Evolutionary conservation across 129 eudicot species (phyloP).

Genomic region (Ambrosia trifida): DNA sequence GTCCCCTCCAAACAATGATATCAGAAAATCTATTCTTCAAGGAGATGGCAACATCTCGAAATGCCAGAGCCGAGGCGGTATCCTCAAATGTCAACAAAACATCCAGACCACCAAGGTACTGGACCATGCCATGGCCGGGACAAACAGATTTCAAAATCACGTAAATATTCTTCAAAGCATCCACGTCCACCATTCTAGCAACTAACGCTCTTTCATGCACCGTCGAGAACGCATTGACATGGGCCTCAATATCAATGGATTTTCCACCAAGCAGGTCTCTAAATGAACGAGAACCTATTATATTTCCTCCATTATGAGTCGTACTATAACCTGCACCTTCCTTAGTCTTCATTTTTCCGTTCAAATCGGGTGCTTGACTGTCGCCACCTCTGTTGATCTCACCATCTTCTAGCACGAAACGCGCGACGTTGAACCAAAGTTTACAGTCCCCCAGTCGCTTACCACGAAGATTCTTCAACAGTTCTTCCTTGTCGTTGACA

Average conservation of each 20-base stretch:
- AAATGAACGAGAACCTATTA: background rate
- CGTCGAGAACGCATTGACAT: background rate
- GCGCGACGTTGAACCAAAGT: no score
- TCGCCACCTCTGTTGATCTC: background rate
- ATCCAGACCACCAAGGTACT: background rate
- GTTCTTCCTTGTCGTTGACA: no score
- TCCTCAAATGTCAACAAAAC: background rate
- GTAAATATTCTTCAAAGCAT: no score
- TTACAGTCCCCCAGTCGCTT: no score
- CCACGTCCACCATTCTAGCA: no score
- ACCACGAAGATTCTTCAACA: no score
- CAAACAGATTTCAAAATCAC: background rate
- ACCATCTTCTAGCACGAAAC: no score
- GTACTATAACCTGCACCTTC: background rate
- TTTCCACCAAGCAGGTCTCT: background rate
- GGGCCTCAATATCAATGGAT: background rate
- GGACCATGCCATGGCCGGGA: background rate
- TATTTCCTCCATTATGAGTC: background rate
- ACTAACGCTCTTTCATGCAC: background rate
- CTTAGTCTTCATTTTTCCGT: background rate
- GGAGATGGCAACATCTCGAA: background rate
- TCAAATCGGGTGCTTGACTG: background rate
- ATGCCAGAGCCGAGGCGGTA: background rate
- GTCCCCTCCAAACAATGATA: background rate
- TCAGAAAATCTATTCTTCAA: background rate